Percentiles rank a stretch among this genome's conserved stretches.
Conservation (phyloP, 148 eudicot species). For the Gaultheria prostrata region DNA sequence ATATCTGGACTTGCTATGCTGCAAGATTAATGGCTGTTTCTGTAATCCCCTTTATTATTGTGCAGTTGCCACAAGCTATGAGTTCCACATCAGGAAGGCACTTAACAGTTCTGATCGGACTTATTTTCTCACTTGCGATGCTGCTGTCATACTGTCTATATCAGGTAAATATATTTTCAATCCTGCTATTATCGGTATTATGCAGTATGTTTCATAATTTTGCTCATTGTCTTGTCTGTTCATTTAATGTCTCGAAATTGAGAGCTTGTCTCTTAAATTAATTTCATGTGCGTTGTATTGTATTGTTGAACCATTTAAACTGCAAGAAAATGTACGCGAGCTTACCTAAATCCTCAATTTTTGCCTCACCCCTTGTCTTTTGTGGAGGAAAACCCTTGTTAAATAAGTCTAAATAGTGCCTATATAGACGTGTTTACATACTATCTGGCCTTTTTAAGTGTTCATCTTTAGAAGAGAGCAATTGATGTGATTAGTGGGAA, state of each 20-base stretch:
- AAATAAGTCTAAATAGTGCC: background rate
- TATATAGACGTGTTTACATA: background rate
- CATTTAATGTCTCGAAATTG: background rate
- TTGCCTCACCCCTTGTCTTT: background rate
- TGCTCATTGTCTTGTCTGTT: background rate
- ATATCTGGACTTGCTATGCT: constrained; percentile 88
- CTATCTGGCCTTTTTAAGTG: background rate
- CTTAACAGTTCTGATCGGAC: constrained; percentile 54
- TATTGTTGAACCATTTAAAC: background rate
- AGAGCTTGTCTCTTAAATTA: background rate
- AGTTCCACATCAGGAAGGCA: constrained; percentile 56
- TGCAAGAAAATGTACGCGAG: background rate
- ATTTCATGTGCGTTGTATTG: background rate
- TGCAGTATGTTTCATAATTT: background rate
- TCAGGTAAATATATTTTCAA: constrained; percentile 50
- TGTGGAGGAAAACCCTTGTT: background rate
- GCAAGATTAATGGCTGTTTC: constrained; percentile 79
- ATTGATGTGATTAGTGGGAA: background rate
- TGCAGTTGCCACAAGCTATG: constrained; percentile 69
- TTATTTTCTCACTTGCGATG: constrained; percentile 48
- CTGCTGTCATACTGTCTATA: constrained; percentile 67
- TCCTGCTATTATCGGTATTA: background rate
- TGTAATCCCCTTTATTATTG: constrained; percentile 68
- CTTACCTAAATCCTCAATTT: background rate
- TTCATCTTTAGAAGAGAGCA: background rate